Conservation (phyloP, 78 protist genomes). For the Mastigamoeba balamuthi region DNA sequence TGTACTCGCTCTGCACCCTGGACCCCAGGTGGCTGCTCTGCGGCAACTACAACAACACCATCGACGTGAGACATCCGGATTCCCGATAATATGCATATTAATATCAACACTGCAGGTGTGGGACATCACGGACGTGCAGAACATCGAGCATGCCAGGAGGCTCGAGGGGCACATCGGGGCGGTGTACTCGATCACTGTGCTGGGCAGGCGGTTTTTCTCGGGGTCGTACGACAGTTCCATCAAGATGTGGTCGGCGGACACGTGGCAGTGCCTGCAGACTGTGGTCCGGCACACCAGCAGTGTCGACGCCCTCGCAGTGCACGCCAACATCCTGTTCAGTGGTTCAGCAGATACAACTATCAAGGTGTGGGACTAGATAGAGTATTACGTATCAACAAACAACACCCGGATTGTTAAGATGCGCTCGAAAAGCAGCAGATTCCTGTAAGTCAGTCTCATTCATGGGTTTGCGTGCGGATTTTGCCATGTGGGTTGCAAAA, state of each 20-base stretch:
- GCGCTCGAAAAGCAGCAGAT: too few species aligned
- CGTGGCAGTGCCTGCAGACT: constrained; percentile 35
- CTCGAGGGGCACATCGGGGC: constrained; percentile 51
- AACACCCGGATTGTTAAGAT: too few species aligned
- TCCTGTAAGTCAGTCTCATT: too few species aligned
- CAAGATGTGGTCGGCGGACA: constrained; percentile 28
- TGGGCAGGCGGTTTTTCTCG: constrained; percentile 15
- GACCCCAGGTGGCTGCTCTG: constrained; percentile 8
- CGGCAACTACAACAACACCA: constrained; percentile 43
- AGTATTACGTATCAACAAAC: too few species aligned
- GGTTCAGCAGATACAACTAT: constrained; percentile 57
- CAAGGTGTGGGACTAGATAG: too few species aligned
- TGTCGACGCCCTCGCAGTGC: constrained; percentile 28
- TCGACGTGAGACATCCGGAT: constrained; percentile 8
- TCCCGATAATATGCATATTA: too few species aligned
- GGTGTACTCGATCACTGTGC: constrained; percentile 26
- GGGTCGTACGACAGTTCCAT: constrained; percentile 41
- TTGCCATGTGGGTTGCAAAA: too few species aligned
- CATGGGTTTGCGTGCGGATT: too few species aligned
- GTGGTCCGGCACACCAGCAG: constrained; percentile 37
- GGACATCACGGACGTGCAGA: too few species aligned
- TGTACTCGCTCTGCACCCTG: constrained; percentile 21
- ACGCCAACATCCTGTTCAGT: constrained; percentile 16
- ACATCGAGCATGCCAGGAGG: too few species aligned
- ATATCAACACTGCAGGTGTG: too few species aligned